phyloP scores from a whole-genome alignment of 129 eudicot species.

The Lactuca sativa region DNA sequence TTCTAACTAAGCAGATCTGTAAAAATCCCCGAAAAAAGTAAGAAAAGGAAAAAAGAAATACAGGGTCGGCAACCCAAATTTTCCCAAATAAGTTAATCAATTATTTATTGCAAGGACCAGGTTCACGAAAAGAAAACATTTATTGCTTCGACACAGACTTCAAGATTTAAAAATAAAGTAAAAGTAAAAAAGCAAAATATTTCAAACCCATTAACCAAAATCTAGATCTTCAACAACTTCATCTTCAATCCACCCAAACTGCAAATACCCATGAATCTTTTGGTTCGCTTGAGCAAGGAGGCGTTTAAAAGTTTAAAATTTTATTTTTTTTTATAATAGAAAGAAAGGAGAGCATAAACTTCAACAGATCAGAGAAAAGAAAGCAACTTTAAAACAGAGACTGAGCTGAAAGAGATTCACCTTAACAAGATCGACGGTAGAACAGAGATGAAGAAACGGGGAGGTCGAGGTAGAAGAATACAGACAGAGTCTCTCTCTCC shows the following conservation, averaged over 20 bases:
- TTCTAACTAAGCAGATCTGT: slow-evolving; percentile 60
- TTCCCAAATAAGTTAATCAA: slow-evolving; percentile 26
- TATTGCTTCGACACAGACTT: slow-evolving; percentile 43
- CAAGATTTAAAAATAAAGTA: slow-evolving; percentile 33
- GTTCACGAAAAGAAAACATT: slow-evolving; percentile 29
- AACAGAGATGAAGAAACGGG: slow-evolving; percentile 31
- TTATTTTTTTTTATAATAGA: not conserved
- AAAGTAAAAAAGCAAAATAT: slow-evolving; percentile 8
- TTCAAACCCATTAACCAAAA: slow-evolving; percentile 13
- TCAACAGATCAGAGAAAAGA: slow-evolving; percentile 40
- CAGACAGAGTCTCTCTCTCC: slow-evolving; percentile 27
- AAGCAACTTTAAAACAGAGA: slow-evolving; percentile 47
- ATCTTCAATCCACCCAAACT: slow-evolving; percentile 33
- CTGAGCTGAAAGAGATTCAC: slow-evolving; percentile 17
- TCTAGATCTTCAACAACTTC: slow-evolving; percentile 28
- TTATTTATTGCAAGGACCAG: slow-evolving; percentile 39
- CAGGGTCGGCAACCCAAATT: slow-evolving; percentile 41
- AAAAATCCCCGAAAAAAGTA: slow-evolving; percentile 18
- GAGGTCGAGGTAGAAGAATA: slow-evolving; percentile 23
- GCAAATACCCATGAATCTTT: slow-evolving; percentile 13
- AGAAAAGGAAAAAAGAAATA: slow-evolving; percentile 30
- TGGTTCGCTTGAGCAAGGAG: not conserved
- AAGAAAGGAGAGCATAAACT: not conserved
- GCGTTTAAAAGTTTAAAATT: not conserved
- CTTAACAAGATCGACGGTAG: slow-evolving; percentile 39